Evolutionary conservation across 2,329 filamentous ascomycete species (phyloP).

Genomic region (Alternaria arborescens): DNA sequence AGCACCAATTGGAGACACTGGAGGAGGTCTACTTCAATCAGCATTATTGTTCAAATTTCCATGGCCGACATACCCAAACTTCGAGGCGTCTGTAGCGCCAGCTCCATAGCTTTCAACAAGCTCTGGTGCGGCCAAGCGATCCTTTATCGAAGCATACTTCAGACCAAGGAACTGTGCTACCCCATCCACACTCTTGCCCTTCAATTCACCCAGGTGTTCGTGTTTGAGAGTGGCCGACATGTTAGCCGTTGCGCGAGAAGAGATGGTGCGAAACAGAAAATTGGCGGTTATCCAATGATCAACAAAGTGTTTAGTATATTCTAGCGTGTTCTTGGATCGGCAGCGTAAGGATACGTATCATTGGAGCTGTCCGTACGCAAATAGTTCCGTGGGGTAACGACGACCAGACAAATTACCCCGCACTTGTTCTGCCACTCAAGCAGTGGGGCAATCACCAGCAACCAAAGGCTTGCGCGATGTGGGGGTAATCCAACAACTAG

Average conservation of each 20-base stretch:
- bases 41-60: no score
- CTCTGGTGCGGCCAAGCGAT: slow-evolving; percentile 49
- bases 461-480: neutral
- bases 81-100: slow-evolving; percentile 43
- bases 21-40: slow-evolving; percentile 34
- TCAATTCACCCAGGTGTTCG: slow-evolving; percentile 32
- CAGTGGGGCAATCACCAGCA: slow-evolving; percentile 14
- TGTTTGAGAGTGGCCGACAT: slow-evolving; percentile 38
- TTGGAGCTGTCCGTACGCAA: neutral
- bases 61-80: slow-evolving; percentile 44
- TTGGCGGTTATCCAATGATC: neutral
- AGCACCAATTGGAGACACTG: slow-evolving; percentile 52
- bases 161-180: slow-evolving; percentile 50
- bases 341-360: neutral
- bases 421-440: neutral
- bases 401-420: slow-evolving; percentile 15
- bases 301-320: neutral
- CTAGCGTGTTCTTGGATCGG: neutral
- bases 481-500: neutral
- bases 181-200: slow-evolving; percentile 34
- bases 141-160: slow-evolving; percentile 50
- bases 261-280: neutral
- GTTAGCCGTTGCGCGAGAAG: neutral
- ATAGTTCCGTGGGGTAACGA: neutral
- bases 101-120: slow-evolving; percentile 37